Percentiles rank a stretch among this genome's conserved stretches.
Evolutionary conservation across 192 early-diverging fungal species (phyloP).

Genomic region (Gaertneriomyces sp.): DNA sequence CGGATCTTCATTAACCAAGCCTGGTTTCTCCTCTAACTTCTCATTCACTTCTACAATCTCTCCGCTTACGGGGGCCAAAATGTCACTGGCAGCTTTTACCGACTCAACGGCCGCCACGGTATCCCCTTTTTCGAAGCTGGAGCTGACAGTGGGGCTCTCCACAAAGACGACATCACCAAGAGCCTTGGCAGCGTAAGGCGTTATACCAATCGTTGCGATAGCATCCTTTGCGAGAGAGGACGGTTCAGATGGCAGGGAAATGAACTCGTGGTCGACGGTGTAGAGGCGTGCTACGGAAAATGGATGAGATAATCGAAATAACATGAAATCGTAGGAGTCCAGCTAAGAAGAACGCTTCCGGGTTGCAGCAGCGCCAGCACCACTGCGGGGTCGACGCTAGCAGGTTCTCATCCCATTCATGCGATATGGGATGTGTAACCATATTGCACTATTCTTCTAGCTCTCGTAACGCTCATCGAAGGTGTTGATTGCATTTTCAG

Average conservation of each 20-base stretch:
- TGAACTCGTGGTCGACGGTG: constrained; percentile 92
- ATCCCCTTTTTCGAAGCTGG: constrained; percentile 56
- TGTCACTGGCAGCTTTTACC: constrained; percentile 92
- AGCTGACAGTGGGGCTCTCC: constrained; percentile 74
- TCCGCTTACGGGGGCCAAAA: constrained; percentile 83
- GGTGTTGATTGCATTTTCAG: no score
- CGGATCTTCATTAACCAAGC: constrained; percentile 72
- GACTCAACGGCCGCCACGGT: constrained; percentile 82
- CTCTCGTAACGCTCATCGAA: no score
- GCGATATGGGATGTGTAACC: no score
- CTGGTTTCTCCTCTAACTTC: constrained; percentile 61
- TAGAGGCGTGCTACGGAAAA: constrained; percentile 48
- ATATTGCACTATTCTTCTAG: no score
- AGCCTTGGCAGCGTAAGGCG: constrained; percentile 82
- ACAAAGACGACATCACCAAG: constrained; percentile 95
- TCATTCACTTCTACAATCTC: constrained; percentile 77
- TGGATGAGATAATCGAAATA: no score
- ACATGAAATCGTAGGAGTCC: no score
- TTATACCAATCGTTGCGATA: constrained; percentile 85
- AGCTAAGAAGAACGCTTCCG: no score
- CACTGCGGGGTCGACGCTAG: no score
- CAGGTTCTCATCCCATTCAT: no score
- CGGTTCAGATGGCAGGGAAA: constrained; percentile 44
- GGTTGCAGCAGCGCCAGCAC: no score
- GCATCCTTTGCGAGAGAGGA: not conserved